phyloP scores from a whole-genome alignment of 2,329 filamentous ascomycete species.

The Cercospora sp. region DNA sequence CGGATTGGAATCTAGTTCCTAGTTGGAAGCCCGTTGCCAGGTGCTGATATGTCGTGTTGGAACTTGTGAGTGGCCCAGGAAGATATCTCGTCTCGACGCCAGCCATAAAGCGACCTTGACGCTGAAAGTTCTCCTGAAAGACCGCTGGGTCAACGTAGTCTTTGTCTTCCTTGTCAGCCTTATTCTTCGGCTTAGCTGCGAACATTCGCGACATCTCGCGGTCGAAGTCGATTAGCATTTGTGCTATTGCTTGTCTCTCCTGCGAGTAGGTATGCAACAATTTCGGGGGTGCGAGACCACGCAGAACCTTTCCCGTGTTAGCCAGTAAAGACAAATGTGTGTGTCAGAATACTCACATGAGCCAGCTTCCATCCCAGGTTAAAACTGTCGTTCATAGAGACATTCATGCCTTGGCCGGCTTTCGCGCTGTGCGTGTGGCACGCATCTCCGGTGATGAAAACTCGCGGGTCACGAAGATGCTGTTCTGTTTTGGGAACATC shows the following conservation, averaged over 20 bases:
- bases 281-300: slow-evolving; percentile 28
- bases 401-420: slow-evolving; percentile 71
- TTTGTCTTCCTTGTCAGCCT: slow-evolving; percentile 26
- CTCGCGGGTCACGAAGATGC: slow-evolving; percentile 51
- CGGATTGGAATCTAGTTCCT: slow-evolving; percentile 38
- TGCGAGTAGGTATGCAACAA: slow-evolving; percentile 55
- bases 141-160: slow-evolving; percentile 38
- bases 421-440: slow-evolving; percentile 59
- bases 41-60: slow-evolving; percentile 30
- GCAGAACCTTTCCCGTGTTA: slow-evolving; percentile 42
- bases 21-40: slow-evolving; percentile 37
- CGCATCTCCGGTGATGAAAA: slow-evolving; percentile 72
- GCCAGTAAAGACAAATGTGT: background rate
- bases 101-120: slow-evolving; percentile 39
- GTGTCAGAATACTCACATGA: slow-evolving; percentile 21
- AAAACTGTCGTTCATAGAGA: slow-evolving; percentile 66
- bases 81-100: slow-evolving; percentile 36
- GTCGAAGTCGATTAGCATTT: slow-evolving; percentile 62
- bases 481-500: slow-evolving; percentile 60
- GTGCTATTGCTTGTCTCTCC: slow-evolving; percentile 60
- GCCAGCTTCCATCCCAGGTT: slow-evolving; percentile 60
- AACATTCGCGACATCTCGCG: slow-evolving; percentile 51
- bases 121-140: slow-evolving; percentile 37
- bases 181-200: slow-evolving; percentile 41
- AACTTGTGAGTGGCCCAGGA: slow-evolving; percentile 30